Percentiles rank a stretch among this genome's conserved stretches.
Conservation (phyloP, 2,329 filamentous ascomycete genomes). For the Fusarium armeniacum region DNA sequence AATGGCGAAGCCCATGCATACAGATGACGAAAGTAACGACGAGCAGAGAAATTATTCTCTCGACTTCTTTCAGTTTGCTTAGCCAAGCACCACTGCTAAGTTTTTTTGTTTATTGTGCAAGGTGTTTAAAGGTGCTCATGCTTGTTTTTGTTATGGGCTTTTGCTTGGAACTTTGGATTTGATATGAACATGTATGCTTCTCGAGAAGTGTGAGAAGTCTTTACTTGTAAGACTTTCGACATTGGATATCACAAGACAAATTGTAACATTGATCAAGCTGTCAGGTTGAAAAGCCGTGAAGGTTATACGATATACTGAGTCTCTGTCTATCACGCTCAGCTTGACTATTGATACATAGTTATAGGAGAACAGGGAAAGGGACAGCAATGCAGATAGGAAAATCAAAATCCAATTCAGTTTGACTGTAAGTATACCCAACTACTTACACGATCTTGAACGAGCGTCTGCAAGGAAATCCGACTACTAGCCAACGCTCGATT, state of each 20-base stretch:
- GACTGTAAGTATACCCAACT: not conserved
- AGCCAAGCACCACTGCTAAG: slow-evolving; percentile 14
- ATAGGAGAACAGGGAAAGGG: not conserved
- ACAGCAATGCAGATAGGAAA: not conserved
- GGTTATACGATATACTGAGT: not conserved
- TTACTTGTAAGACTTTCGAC: not conserved
- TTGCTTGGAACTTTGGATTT: not conserved
- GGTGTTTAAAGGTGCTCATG: slow-evolving; percentile 22
- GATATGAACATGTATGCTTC: not conserved
- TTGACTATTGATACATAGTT: not conserved
- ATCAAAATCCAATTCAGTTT: not conserved
- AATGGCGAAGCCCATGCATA: slow-evolving; percentile 47
- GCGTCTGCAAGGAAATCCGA: not conserved
- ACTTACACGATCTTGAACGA: not conserved
- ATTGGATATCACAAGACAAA: not conserved
- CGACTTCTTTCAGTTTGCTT: slow-evolving; percentile 57
- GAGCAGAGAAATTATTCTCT: slow-evolving; percentile 55
- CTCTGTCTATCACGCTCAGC: not conserved
- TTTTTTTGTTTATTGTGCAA: slow-evolving; percentile 11
- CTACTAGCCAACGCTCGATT: too few species aligned
- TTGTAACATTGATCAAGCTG: not conserved
- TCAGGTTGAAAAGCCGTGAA: not conserved
- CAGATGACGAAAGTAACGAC: slow-evolving; percentile 29
- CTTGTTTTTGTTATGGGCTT: slow-evolving; percentile 3
- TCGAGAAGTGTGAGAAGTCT: not conserved